Base-by-base conservation (phyloP, 2,329 filamentous ascomycete genomes). In the Phaeophleospora eucalypticola region DNA sequence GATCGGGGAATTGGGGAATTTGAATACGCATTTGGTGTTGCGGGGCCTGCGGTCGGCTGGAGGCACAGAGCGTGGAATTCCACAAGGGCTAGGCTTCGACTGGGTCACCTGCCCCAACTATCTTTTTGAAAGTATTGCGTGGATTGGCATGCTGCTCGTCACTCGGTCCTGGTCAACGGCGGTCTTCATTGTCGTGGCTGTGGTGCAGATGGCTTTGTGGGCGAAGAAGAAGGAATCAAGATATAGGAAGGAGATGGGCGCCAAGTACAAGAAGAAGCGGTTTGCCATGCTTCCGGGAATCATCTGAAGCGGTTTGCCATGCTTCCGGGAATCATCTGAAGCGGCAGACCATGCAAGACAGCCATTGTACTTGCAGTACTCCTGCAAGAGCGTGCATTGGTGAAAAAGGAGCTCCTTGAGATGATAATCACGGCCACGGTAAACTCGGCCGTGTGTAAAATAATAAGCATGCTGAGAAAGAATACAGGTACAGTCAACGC, bases 81-180 rank as follows among this genome's bases (percentile, higher is more conserved):
- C 93, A 1, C 75, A 75, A 47, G 93, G 93, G 19, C 81, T 91
- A 48, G 88, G 90, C 21, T 97, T 96, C 69, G 76, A 74, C 54
- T 71, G 87, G 29, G 91, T 98, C 43, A 98, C 93, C 10, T 95
- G 90, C 73, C 93, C 93, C 35, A 98, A 98, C 74, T 98, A 98
- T 75, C 81, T 95, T 74, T 97, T 94, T 59, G 93, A 98, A 66
- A 77, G 87, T 4, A 68, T 95, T 32, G 82, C 90, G 0, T 98
- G 93, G 93, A 59, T 87, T 21, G 90, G 89, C 19, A 77, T 97
- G 45, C 84, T 86, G 58, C 65, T 95, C 36, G 79, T 91, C 44
- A 89, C 83, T 59, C 84, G 87, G 61, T 90, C 84, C 71, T 85
- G 86, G 74, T 80, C 83, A 41, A 87, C 93, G 0, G 73, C 82